Percentiles rank a stretch among this genome's conserved stretches.
Evolutionary conservation across 495 filamentous ascomycete species (phyloP).

Genomic region (Hypoxylon fuscum): DNA sequence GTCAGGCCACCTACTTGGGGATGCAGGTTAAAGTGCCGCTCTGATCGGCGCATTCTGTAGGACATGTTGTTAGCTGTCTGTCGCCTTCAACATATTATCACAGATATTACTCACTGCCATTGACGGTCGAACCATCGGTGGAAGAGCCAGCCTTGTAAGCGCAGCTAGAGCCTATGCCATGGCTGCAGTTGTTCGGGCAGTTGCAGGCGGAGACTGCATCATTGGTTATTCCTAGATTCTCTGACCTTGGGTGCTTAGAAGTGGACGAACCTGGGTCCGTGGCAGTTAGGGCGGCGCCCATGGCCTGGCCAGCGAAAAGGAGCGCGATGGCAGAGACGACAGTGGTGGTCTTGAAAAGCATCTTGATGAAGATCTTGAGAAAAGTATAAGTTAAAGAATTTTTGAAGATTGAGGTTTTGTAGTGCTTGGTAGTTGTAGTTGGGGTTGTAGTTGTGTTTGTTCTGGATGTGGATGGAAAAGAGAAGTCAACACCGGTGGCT

Average conservation of each 20-base stretch:
- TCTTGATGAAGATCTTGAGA: not conserved
- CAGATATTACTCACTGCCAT: constrained; percentile 2
- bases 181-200: constrained; percentile 13
- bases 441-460: no score
- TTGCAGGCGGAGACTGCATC: constrained; percentile 3
- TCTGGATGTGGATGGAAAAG: no score
- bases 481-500: no score
- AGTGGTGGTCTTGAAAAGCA: constrained; percentile 4
- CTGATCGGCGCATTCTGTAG: not conserved
- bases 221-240: not conserved
- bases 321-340: constrained; percentile 3
- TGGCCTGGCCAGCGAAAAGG: constrained; percentile 4
- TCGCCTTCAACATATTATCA: not conserved
- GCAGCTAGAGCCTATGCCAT: constrained; percentile 1
- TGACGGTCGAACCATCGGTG: not conserved
- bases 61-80: not conserved
- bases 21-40: not conserved
- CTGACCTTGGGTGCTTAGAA: not conserved
- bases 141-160: not conserved
- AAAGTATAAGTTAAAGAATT: no score
- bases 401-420: not conserved
- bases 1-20: no score
- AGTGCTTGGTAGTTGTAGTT: no score
- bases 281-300: constrained; percentile 1
- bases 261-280: not conserved